Evolutionary conservation across 345 rosid species (phyloP), one percentile per base, ranked within the genome.

Genomic region (Murraya koenigii): DNA sequence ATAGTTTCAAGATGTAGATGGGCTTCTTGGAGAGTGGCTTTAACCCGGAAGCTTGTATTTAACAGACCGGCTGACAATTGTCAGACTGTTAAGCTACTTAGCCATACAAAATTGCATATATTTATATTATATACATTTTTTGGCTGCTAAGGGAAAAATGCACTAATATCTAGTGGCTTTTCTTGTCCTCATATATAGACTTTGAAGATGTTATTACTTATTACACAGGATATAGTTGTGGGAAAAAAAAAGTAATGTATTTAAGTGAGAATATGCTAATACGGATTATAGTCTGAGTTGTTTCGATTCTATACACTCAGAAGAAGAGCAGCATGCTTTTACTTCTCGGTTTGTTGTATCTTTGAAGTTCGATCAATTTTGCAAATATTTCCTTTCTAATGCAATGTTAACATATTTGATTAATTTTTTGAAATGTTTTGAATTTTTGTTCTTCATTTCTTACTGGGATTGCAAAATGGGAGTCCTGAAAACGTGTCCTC

Each of bases 201-300:
- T 5, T 60, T 28, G 67, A 39, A 73, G 76, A 73, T 60, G 54
- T 61, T 13, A 74, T 26, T 58, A 35, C 65, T 35, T 64, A 36
- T 59, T 62, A 9, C 32, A 71, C n/a, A 71, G 75, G 60, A 41
- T 60, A 52, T 10, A 10, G 22, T 23, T 74, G 33, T 41, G 2
- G 17, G n/a, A n/a, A n/a, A 13, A 11, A 13, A 44, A 44, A 44
- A 44, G 49, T 14, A 44, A 11, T 44, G 49, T 44, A 13, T 44
- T 44, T 44, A 44, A 44, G 1, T 0, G 49, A 44, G 49, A 44
- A 44, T 44, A 13, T 17, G 41, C 39, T 35, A 7, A 64, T 64
- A 64, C 22, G 8, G 44, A 32, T 33, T 20, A 25, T 11, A 13
- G 49, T 44, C n/a, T 1, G 49, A 44, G 49, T 44, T 49, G 55